phyloP scores from a whole-genome alignment of 192 early-diverging fungal species.

The Spinellus fusiger region DNA sequence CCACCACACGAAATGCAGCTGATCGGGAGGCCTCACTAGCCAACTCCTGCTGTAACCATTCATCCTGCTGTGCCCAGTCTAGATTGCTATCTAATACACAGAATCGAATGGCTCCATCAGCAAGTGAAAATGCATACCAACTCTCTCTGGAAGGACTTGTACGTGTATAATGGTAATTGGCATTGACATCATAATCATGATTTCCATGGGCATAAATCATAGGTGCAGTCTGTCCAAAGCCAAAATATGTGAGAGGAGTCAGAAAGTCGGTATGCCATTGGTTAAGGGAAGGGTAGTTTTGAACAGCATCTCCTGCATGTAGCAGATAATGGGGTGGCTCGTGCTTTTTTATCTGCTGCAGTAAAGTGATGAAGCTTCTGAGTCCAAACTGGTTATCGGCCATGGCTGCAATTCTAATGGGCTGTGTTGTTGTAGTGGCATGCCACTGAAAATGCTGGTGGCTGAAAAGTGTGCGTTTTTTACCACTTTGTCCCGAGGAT shows the following conservation, averaged over 20 bases:
- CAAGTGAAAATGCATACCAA: constrained; percentile 53
- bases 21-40: constrained; percentile 41
- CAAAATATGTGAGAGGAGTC: constrained; percentile 52
- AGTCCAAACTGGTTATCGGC: constrained; percentile 48
- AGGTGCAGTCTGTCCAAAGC: constrained; percentile 50
- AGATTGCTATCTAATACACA: constrained; percentile 68
- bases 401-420: constrained; percentile 32
- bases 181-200: constrained; percentile 60
- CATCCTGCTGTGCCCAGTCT: constrained; percentile 51
- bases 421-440: constrained; percentile 21
- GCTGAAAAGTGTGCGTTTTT: constrained; percentile 21
- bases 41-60: constrained; percentile 56
- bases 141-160: constrained; percentile 36
- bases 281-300: constrained; percentile 45
- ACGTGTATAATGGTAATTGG: constrained; percentile 44
- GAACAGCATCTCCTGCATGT: constrained; percentile 68
- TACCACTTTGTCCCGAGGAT: constrained; percentile 19
- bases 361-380: constrained; percentile 30
- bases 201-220: constrained; percentile 71
- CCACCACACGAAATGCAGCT: constrained; percentile 57
- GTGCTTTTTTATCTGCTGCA: constrained; percentile 19
- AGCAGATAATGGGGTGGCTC: constrained; percentile 46
- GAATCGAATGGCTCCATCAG: constrained; percentile 45
- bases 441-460: constrained; percentile 29
- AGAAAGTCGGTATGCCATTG: constrained; percentile 71